Evolutionary conservation across 441 rosid species (phyloP).

Genomic region (Arabidopsis lyrata): DNA sequence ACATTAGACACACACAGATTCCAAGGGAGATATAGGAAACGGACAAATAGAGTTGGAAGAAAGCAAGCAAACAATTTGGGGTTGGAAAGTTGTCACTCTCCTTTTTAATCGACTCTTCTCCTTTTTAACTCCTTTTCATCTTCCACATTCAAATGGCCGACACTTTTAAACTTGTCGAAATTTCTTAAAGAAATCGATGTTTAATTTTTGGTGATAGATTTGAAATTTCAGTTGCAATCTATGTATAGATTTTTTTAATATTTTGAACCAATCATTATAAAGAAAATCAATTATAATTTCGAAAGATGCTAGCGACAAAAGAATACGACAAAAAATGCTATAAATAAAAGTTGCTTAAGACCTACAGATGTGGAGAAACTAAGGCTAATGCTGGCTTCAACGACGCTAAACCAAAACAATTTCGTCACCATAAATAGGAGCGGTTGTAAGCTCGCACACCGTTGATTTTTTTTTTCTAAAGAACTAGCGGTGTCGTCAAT

Average conservation of each 20-base stretch:
- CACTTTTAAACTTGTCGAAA: slow-evolving; percentile 34
- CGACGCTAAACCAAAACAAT: background rate
- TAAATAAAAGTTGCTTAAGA: slow-evolving; percentile 30
- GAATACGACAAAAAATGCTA: slow-evolving; percentile 17
- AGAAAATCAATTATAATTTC: background rate
- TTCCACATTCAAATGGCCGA: slow-evolving; percentile 42
- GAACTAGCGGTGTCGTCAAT: background rate
- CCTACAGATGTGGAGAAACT: slow-evolving; percentile 34
- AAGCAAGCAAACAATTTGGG: slow-evolving; percentile 46
- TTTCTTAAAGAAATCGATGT: slow-evolving; percentile 6
- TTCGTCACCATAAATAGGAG: slow-evolving; percentile 7
- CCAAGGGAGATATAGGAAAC: slow-evolving; percentile 39
- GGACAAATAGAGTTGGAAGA: slow-evolving; percentile 44
- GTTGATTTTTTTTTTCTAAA: slow-evolving; percentile 1
- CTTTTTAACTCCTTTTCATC: slow-evolving; percentile 26
- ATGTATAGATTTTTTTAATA: background rate
- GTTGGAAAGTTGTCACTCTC: slow-evolving; percentile 48
- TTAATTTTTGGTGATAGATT: slow-evolving; percentile 16
- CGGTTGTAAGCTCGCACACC: slow-evolving; percentile 1
- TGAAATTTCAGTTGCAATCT: slow-evolving; percentile 4
- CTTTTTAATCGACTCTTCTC: slow-evolving; percentile 40
- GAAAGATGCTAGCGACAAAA: slow-evolving; percentile 19
- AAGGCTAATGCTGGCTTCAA: slow-evolving; percentile 29
- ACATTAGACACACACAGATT: slow-evolving; percentile 37
- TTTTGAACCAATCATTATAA: slow-evolving; percentile 21